Evolutionary conservation across 75 land plant genomes (phyloP).

Genomic region (Pinus albicaulis): DNA sequence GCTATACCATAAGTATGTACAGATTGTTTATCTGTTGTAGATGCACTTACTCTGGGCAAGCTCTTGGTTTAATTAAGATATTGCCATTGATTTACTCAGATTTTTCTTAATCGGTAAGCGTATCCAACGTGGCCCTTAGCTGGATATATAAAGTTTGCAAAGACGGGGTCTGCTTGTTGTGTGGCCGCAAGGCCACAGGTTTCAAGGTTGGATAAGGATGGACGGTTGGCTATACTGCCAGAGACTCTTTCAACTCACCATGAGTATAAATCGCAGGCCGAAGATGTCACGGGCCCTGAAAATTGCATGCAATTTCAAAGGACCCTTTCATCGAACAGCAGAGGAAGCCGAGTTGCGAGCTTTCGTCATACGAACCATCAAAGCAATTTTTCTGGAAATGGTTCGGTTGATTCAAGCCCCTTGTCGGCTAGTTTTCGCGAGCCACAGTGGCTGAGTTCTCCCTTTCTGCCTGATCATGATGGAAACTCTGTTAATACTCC

Average conservation of each 20-base stretch:
- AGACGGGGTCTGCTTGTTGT: constrained; percentile 9
- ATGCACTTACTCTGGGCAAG: neutral
- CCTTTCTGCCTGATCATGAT: neutral
- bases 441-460: neutral
- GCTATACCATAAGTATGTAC: neutral
- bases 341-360: neutral
- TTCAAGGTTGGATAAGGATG: constrained; percentile 3
- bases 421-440: neutral
- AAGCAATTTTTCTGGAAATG: neutral
- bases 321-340: neutral
- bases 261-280: neutral
- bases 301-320: neutral
- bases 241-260: neutral
- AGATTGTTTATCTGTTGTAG: neutral
- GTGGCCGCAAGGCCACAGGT: neutral
- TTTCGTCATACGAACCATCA: neutral
- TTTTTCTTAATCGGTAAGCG: neutral
- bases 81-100: neutral
- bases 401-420: neutral
- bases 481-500: neutral
- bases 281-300: neutral
- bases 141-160: neutral
- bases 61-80: neutral
- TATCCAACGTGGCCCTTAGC: neutral
- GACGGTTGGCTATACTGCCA: neutral